Conservation (phyloP, 768 basidiomycete genomes). For the Boletus pseudo-olivaceus region DNA sequence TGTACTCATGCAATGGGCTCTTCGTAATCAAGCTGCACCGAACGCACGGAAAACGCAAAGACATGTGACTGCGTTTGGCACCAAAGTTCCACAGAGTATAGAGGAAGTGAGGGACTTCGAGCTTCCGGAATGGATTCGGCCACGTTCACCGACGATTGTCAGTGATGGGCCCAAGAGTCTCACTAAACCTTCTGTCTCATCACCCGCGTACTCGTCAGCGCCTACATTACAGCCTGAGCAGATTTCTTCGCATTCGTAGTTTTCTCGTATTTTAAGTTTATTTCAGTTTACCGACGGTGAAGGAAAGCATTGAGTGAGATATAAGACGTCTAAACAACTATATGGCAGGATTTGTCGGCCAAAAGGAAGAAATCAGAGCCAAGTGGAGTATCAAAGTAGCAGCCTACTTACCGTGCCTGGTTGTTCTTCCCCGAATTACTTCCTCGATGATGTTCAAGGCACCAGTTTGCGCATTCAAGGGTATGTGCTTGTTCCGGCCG, state of each 20-base stretch:
- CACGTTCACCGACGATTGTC: slow-evolving; percentile 16
- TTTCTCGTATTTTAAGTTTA: slow-evolving; percentile 29
- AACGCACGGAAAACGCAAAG: slow-evolving; percentile 49
- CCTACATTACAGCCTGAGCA: slow-evolving; percentile 14
- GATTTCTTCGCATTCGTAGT: slow-evolving; percentile 9
- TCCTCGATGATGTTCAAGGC: slow-evolving; percentile 39
- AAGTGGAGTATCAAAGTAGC: not conserved
- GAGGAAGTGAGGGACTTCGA: slow-evolving; percentile 52
- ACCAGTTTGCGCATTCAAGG: slow-evolving; percentile 35
- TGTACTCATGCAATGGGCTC: slow-evolving; percentile 47
- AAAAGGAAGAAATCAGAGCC: not conserved
- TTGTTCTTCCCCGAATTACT: slow-evolving; percentile 7
- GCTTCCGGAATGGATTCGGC: slow-evolving; percentile 51
- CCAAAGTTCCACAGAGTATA: slow-evolving; percentile 47
- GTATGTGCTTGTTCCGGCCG: slow-evolving; percentile 41
- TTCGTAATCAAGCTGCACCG: slow-evolving; percentile 43
- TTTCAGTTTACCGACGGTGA: slow-evolving; percentile 15
- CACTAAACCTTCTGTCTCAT: not conserved
- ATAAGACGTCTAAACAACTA: slow-evolving; percentile 12
- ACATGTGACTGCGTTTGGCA: slow-evolving; percentile 57
- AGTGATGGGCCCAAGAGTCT: slow-evolving; percentile 6
- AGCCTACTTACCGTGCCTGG: slow-evolving; percentile 10
- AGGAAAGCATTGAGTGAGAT: not conserved
- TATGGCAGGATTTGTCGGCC: not conserved
- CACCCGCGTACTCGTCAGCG: slow-evolving; percentile 1